Conservation (phyloP, 495 filamentous ascomycete species). For the Hypomontagnella submonticulosa region DNA sequence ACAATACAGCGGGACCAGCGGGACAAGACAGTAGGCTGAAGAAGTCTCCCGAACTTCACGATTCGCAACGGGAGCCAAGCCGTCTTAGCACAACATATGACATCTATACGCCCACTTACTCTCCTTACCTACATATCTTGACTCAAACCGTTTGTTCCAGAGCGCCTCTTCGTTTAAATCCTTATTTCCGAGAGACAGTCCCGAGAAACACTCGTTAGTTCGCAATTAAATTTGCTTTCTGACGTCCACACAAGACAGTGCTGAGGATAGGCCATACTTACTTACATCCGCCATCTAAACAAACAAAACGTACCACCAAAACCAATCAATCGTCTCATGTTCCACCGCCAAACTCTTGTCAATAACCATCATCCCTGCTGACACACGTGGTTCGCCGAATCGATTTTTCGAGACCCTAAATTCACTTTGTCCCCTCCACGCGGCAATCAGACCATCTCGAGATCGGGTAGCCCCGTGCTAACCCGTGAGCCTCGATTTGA, state of each 20-base stretch:
- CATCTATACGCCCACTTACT: constrained; percentile 17
- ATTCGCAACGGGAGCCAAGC: constrained; percentile 23
- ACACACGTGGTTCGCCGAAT: constrained; percentile 38
- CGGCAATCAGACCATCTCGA: constrained; percentile 36
- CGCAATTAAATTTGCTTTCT: constrained; percentile 19
- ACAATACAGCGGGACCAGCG: constrained; percentile 5
- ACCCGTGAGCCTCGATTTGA: constrained; percentile 36
- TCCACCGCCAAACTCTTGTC: constrained; percentile 23
- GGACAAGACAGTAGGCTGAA: background rate
- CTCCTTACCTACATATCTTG: constrained; percentile 8
- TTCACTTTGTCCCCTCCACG: constrained; percentile 17
- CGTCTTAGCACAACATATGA: constrained; percentile 28
- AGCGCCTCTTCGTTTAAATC: constrained; percentile 2
- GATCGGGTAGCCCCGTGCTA: constrained; percentile 40
- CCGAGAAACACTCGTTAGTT: constrained; percentile 3
- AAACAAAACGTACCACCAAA: constrained; percentile 24
- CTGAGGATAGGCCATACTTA: background rate
- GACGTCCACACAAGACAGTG: background rate
- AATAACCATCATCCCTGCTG: constrained; percentile 28
- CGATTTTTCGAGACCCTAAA: constrained; percentile 29
- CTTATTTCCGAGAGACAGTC: background rate
- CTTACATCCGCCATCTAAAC: constrained; percentile 11
- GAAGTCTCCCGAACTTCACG: constrained; percentile 1
- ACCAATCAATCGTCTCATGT: constrained; percentile 35
- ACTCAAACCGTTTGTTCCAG: constrained; percentile 4